Conservation (phyloP, 2,329 filamentous ascomycete genomes). For the Aspergillus sp. region DNA sequence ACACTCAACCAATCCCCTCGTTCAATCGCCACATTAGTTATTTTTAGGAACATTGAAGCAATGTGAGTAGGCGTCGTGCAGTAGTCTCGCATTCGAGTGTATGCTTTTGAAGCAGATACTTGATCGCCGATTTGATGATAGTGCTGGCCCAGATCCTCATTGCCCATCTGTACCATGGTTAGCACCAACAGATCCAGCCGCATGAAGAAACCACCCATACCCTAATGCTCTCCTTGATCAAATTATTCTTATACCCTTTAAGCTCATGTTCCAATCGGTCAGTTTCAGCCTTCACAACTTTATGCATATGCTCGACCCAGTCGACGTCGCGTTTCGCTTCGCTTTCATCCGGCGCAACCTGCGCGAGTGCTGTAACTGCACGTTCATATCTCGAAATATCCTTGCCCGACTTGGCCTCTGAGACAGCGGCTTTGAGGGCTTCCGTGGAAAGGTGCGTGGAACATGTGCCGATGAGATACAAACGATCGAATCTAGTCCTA, state of each 20-base stretch:
- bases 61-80: conserved; percentile 79
- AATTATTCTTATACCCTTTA: conserved; percentile 89
- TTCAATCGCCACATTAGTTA: conserved; percentile 69
- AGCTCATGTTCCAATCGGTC: conserved; percentile 75
- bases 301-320: conserved; percentile 68
- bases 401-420: conserved; percentile 67
- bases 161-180: conserved; percentile 63
- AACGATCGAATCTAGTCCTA: conserved; percentile 70
- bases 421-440: conserved; percentile 69
- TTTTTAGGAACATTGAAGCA: conserved; percentile 70
- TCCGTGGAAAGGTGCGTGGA: conserved; percentile 72
- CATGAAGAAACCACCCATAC: conserved; percentile 43
- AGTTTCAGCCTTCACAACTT: conserved; percentile 62
- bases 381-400: conserved; percentile 67
- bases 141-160: conserved; percentile 84
- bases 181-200: conserved; percentile 2
- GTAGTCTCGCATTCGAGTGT: conserved; percentile 80
- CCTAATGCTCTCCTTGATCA: conserved; percentile 93
- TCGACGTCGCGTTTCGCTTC: conserved; percentile 60
- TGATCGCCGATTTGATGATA: conserved; percentile 73
- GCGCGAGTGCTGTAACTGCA: conserved; percentile 58
- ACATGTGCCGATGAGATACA: conserved; percentile 71
- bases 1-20: conserved; percentile 70
- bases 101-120: conserved; percentile 65
- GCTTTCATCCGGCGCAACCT: conserved; percentile 59